Percentiles rank a stretch among this genome's conserved stretches.
Conservation (phyloP, 2,329 filamentous ascomycete species). For the Trichophyton verrucosum region DNA sequence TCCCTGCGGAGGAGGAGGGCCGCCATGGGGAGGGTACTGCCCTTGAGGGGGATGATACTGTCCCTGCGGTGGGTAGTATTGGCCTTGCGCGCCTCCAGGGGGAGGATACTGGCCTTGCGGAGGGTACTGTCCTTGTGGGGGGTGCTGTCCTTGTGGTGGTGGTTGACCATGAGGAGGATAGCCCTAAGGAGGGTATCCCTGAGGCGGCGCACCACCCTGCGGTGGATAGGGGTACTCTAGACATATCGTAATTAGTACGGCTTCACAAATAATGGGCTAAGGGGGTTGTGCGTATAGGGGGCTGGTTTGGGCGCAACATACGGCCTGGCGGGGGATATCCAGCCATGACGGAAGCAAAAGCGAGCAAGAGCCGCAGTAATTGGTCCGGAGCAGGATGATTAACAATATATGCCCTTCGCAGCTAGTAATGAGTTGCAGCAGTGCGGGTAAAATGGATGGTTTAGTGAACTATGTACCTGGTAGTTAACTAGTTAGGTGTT, state of each 20-base stretch:
- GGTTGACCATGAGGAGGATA: constrained; percentile 12
- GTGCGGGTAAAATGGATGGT: too few relatives aligned
- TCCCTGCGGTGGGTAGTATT: constrained; percentile 8
- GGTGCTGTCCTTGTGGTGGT: constrained; percentile 9
- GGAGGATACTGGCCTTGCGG: constrained; percentile 9
- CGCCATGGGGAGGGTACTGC: constrained; percentile 4
- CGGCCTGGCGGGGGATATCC: neutral
- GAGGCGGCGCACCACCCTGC: constrained; percentile 1
- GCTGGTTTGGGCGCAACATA: neutral
- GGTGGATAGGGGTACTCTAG: constrained; percentile 1
- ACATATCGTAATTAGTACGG: neutral
- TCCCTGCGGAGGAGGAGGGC: constrained; percentile 4
- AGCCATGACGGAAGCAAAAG: neutral
- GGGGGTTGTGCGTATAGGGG: neutral
- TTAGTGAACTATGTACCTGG: too few relatives aligned
- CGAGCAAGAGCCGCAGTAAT: neutral
- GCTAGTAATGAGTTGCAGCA: neutral
- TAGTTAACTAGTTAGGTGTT: neutral
- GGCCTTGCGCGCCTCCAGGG: constrained; percentile 4
- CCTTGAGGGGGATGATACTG: constrained; percentile 4
- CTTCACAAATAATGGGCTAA: neutral
- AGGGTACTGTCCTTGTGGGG: constrained; percentile 9
- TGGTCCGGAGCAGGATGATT: neutral
- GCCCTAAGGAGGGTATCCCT: constrained; percentile 8
- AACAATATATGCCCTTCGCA: neutral